phyloP scores from a whole-genome alignment of 2,329 filamentous ascomycete genomes.

The Aspergillus ochraceoroseus region DNA sequence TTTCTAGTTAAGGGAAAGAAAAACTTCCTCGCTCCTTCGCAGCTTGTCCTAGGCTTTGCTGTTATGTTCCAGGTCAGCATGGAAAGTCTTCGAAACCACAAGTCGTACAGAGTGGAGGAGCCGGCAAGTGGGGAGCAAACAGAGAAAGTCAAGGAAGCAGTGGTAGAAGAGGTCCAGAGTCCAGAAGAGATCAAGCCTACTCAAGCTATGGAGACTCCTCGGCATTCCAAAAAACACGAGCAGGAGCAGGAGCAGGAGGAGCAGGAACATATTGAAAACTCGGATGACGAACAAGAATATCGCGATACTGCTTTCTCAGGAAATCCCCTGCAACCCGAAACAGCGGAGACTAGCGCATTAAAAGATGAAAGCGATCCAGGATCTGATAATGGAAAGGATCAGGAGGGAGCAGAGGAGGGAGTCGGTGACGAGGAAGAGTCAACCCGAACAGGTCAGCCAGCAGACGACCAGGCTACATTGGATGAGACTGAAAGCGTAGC shows the following conservation, averaged over 20 bases:
- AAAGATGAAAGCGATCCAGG: conserved; percentile 32
- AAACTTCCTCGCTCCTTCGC: conserved; percentile 83
- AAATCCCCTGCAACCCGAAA: conserved; percentile 19
- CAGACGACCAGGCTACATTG: conserved; percentile 4
- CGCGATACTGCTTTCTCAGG: conserved; percentile 11
- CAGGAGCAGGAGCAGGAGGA: conserved; percentile 25
- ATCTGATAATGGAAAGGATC: conserved; percentile 38
- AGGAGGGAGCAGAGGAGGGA: conserved; percentile 24
- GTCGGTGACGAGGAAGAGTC: conserved; percentile 37
- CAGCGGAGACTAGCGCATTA: conserved; percentile 26
- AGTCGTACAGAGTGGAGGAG: conserved; percentile 62
- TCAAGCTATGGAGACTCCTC: conserved; percentile 16
- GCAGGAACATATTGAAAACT: conserved; percentile 13
- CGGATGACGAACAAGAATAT: conserved; percentile 23
- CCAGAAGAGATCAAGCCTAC: conserved; percentile 23
- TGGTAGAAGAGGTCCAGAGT: conserved; percentile 28
- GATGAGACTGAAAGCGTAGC: conserved; percentile 15
- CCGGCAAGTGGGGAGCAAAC: conserved; percentile 20
- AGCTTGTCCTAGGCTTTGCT: conserved; percentile 80
- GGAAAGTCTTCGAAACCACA: conserved; percentile 74
- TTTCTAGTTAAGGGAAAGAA: conserved; percentile 84
- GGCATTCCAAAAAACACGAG: conserved; percentile 16
- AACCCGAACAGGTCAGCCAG: not conserved
- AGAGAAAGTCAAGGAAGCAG: conserved; percentile 24
- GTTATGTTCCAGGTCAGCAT: conserved; percentile 85